Evolutionary conservation across 306 rosid species (phyloP).

Genomic region (Ammopiptanthus mongolicus): DNA sequence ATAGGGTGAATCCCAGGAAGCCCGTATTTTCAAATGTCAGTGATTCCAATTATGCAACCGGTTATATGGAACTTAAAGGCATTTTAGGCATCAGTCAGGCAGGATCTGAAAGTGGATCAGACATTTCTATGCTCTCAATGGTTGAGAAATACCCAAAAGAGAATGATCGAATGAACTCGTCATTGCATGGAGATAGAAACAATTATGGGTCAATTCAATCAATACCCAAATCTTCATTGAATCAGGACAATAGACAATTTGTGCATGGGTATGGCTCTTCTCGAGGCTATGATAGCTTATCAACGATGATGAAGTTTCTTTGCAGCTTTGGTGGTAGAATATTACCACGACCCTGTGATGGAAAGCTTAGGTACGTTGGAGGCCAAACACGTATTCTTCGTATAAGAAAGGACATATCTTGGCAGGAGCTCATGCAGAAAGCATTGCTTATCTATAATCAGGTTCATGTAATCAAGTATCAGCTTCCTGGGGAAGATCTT

Average conservation of each 20-base stretch:
- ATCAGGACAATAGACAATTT: constrained; percentile 43
- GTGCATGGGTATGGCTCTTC: constrained; percentile 47
- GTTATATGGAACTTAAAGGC: constrained; percentile 62
- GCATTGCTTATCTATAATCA: constrained; percentile 54
- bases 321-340: constrained; percentile 89
- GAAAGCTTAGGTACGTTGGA: constrained; percentile 82
- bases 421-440: constrained; percentile 66
- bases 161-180: constrained; percentile 38
- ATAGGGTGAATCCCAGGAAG: constrained; percentile 64
- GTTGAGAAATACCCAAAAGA: constrained; percentile 51
- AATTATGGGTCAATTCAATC: constrained; percentile 50
- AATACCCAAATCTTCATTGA: constrained; percentile 40
- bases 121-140: constrained; percentile 46
- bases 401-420: constrained; percentile 62
- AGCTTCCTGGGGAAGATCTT: constrained; percentile 96
- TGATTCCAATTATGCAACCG: constrained; percentile 45
- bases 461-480: constrained; percentile 61
- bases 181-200: constrained; percentile 40
- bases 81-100: constrained; percentile 57
- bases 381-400: constrained; percentile 80
- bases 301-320: constrained; percentile 57
- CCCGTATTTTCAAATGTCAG: constrained; percentile 49
- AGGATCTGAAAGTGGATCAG: constrained; percentile 68
- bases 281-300: constrained; percentile 50
- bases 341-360: constrained; percentile 78